These are phyloP conservation scores for Botrytis porri DNA, from an alignment of 2,329 filamentous ascomycete genomes.

Conservation along the genomic window DNA sequence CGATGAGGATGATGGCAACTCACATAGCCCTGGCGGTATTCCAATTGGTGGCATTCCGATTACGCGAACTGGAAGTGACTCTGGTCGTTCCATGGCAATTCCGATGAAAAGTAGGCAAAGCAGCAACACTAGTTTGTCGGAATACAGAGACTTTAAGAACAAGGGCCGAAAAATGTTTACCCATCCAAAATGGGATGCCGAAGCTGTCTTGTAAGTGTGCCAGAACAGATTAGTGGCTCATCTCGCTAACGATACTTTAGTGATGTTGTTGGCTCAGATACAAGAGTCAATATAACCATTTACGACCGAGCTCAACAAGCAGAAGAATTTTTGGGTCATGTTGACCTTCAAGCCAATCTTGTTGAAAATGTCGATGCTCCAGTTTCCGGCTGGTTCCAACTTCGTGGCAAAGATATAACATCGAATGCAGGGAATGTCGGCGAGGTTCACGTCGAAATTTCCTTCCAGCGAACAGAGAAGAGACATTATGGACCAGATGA, in stretches of 20 bases:
- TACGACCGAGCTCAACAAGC: constrained; percentile 79
- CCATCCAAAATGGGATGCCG: constrained; percentile 92
- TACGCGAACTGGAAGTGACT: constrained; percentile 73
- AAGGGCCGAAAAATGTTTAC: constrained; percentile 64
- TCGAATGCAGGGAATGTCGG: constrained; percentile 69
- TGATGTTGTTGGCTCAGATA: constrained; percentile 89
- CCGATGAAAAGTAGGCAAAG: constrained; percentile 96
- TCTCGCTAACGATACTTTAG: constrained; percentile 45
- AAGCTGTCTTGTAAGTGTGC: constrained; percentile 81
- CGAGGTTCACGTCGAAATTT: constrained; percentile 83
- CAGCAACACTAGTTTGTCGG: constrained; percentile 82
- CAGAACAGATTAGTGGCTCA: constrained; percentile 19
- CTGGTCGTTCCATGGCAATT: constrained; percentile 80
- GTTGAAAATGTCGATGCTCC: constrained; percentile 64
- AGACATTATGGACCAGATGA: constrained; percentile 92
- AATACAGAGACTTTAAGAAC: constrained; percentile 54
- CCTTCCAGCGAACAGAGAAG: constrained; percentile 83
- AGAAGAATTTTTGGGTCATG: constrained; percentile 88
- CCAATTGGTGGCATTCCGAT: constrained; percentile 56
- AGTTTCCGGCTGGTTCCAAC: constrained; percentile 79
- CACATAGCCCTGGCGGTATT: constrained; percentile 44
- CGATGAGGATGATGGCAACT: constrained; percentile 59
- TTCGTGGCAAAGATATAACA: constrained; percentile 63
- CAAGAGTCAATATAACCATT: constrained; percentile 86
- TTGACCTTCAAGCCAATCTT: constrained; percentile 72